Evolutionary conservation across 495 filamentous ascomycete species (phyloP).

Genomic region (Hypoxylon fragiforme): DNA sequence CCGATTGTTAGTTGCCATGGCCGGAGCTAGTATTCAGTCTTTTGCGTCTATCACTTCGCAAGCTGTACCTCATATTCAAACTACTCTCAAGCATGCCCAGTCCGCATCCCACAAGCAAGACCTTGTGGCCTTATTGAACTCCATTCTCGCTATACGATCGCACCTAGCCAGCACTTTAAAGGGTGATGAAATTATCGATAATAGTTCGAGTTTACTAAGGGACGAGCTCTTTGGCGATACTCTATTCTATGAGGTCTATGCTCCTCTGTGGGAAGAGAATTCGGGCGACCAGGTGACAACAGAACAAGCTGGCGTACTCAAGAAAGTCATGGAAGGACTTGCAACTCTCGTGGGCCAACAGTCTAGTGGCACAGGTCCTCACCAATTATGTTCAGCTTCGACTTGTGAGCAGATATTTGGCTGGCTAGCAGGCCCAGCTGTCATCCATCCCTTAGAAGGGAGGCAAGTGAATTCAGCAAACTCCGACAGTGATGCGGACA

Average conservation of each 20-base stretch:
- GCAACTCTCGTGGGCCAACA: constrained; percentile 43
- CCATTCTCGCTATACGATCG: constrained; percentile 42
- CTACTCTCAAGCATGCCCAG: constrained; percentile 45
- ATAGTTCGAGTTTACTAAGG: constrained; percentile 3
- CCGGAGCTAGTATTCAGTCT: constrained; percentile 37
- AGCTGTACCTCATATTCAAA: constrained; percentile 42
- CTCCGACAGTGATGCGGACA: constrained; percentile 31
- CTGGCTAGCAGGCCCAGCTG: constrained; percentile 27
- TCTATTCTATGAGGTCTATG: constrained; percentile 46
- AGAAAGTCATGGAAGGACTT: constrained; percentile 45
- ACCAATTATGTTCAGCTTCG: constrained; percentile 38
- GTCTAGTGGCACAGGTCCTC: constrained; percentile 6
- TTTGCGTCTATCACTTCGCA: constrained; percentile 40
- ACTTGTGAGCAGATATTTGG: constrained; percentile 42
- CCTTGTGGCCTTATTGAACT: constrained; percentile 47
- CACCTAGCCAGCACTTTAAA: constrained; percentile 35
- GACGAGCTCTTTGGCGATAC: constrained; percentile 34
- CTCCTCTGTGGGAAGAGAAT: constrained; percentile 43
- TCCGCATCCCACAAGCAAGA: constrained; percentile 46
- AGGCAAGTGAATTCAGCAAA: constrained; percentile 6
- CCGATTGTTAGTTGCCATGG: constrained; percentile 48
- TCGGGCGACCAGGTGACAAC: constrained; percentile 22
- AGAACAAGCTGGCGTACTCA: constrained; percentile 39
- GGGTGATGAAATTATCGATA: constrained; percentile 10
- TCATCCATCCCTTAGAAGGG: constrained; percentile 28